Evolutionary conservation across 345 rosid genomes (phyloP), one percentile per base, ranked within the genome.

Genomic region (Durio zibethinus): DNA sequence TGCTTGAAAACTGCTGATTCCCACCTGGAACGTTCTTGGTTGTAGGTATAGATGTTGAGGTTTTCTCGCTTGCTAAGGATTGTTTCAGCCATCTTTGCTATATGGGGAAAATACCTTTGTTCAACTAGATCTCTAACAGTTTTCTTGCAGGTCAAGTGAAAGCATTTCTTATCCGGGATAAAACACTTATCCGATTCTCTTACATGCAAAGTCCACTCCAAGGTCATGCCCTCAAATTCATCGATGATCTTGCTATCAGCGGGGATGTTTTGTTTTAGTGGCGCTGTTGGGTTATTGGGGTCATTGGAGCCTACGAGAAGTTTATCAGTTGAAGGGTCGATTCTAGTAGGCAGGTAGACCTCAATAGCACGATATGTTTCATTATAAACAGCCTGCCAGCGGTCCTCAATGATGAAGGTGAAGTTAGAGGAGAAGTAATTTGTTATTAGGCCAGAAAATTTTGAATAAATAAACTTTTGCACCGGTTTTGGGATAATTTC

Each of bases 381-480:
- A 40, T 80, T 84, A n/a, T 29, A 33, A 33, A 75, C 80, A 23
- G 87, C 87, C 20, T 84, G 72, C 85, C 85, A 84, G 3, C 83
- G 85, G 10, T 84, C 85, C 52, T 84, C 87, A 9, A 84, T 80
- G 25, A 84, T 16, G 62, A 79, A 79, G 29, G 80, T 82, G 76
- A 82, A 84, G 36, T 69, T 71, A 0, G 81, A 69, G 40, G 76
- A 60, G 78, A 84, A 79, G 78, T 63, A 66, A 18, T 4, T 40
- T 16, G 52, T 10, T 40, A 12, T 0, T 0, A 66, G 23, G 2
- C 42, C 52, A 7, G 64, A 56, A 31, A 15, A 75, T 38, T 33
- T 79, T 45, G 29, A 74, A 35, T 15, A 79, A 27, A 84, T 29
- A 62, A 68, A 84, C 0, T 82, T 79, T 6, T 82, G 71, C 60